Percentiles rank a stretch among this genome's conserved stretches.
These are phyloP conservation scores for Gnomoniopsis smithogilvyi DNA, from an alignment of 2,329 filamentous ascomycete species.

Conservation along the genomic window DNA sequence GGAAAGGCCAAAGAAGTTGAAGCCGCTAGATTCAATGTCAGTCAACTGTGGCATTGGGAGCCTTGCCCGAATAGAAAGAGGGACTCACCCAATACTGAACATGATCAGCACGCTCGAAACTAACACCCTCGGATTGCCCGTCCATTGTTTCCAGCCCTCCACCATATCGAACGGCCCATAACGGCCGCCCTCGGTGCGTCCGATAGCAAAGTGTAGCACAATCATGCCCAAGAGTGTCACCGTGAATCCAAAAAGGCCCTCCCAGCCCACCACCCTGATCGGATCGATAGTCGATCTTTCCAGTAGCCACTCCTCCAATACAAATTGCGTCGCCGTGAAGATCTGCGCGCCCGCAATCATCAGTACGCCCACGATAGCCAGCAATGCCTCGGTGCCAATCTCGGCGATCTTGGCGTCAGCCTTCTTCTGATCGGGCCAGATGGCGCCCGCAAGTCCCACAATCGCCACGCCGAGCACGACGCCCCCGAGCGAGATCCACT, in stretches of 20 bases:
- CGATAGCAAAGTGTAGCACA: constrained; percentile 73
- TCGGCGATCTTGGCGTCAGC: constrained; percentile 34
- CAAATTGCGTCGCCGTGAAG: constrained; percentile 95
- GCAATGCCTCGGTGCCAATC: constrained; percentile 47
- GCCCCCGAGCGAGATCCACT: constrained; percentile 85
- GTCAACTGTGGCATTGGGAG: constrained; percentile 20
- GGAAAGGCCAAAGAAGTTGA: constrained; percentile 97
- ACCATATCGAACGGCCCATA: constrained; percentile 87
- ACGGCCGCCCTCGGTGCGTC: constrained; percentile 67
- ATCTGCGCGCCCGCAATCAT: constrained; percentile 93
- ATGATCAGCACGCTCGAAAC: constrained; percentile 86
- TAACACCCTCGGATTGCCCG: constrained; percentile 65
- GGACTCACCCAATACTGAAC: constrained; percentile 87
- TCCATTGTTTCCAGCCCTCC: constrained; percentile 82
- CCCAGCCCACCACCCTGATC: constrained; percentile 91
- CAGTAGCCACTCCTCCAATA: constrained; percentile 91
- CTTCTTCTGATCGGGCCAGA: constrained; percentile 66
- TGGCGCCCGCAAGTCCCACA: constrained; percentile 83
- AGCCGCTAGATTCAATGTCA: constrained; percentile 58
- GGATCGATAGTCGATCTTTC: constrained; percentile 66
- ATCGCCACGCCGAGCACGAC: constrained; percentile 86
- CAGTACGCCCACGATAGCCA: constrained; percentile 77
- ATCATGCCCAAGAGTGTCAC: constrained; percentile 79
- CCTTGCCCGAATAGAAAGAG: constrained; percentile 8
- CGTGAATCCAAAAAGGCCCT: constrained; percentile 84